These are phyloP conservation scores for Tephrocybe sp. DNA, from an alignment of 768 basidiomycete species.

Conservation along the genomic window DNA sequence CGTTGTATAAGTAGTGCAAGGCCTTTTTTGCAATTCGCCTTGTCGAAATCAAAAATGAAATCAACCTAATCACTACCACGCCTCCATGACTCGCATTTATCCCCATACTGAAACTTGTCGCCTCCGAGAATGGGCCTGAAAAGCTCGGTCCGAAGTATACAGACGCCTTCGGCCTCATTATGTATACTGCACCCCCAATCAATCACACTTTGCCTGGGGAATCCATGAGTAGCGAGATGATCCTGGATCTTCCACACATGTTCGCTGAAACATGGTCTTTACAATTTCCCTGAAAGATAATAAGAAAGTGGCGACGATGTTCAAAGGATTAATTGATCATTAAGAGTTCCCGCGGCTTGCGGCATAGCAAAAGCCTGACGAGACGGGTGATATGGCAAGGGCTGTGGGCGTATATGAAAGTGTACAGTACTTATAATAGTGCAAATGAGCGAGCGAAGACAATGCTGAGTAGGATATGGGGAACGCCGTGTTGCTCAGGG, in stretches of 20 bases:
- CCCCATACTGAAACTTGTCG: not conserved
- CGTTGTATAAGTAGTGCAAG: too few species aligned
- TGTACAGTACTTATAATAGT: too few species aligned
- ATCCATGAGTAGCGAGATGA: not conserved
- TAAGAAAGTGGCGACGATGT: not conserved
- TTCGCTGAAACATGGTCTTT: not conserved
- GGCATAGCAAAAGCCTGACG: too few species aligned
- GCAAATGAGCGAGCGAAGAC: constrained; percentile 3
- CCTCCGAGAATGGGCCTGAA: not conserved
- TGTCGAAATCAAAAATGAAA: not conserved
- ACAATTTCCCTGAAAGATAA: not conserved
- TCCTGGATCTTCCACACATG: not conserved
- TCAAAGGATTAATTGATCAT: not conserved
- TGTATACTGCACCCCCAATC: too few species aligned
- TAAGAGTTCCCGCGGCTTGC: not conserved
- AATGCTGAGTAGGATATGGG: not conserved
- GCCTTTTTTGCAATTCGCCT: not conserved
- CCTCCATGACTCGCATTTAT: not conserved
- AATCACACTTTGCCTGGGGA: too few species aligned
- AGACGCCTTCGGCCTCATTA: not conserved
- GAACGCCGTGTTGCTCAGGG: not conserved
- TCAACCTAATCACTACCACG: not conserved
- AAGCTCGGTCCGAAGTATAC: not conserved
- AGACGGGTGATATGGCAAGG: too few species aligned
- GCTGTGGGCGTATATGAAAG: too few species aligned